Base-by-base conservation (phyloP, 2,329 filamentous ascomycete species). In the Phialophora chinensis region DNA sequence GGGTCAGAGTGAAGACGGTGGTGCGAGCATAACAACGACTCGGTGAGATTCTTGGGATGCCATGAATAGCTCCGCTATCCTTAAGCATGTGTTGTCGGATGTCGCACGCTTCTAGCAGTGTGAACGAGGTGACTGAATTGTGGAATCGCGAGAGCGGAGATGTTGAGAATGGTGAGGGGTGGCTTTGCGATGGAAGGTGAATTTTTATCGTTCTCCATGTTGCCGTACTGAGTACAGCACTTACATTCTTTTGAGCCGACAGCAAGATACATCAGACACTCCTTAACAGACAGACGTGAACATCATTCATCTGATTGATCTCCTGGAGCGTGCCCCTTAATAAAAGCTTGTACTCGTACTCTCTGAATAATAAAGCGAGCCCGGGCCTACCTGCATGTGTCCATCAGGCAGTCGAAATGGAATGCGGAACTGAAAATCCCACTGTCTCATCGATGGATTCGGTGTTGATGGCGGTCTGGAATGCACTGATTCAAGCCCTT, bases 61-160 rank as follows among this genome's bases (percentile, higher is more conserved):
- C 14, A 33, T 17, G 53, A 29, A 29, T 35, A 8, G 29, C 53
- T 55, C 49, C 29, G 53, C 29, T 44, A 61, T 38, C 49, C 29
- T 54, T 29, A 17, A 27, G 12, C 35, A 12, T 42, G 53, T 35
- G 20, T 25, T 55, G 53, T 42, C 27, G n/a, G 47, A 38, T 33
- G 44, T 42, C 27, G 58, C 58, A 60, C 35, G 20, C 59, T 53
- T 44, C 49, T 35, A 49, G 29, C 31, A 25, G 42, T 50, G 42
- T 29, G 35, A 14, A 49, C 20, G 17, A 42, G 49, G 12, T 27
- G 59, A 31, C 4, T 20, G 55, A 31, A 31, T 5, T 31, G 20
- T 25, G 55, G 20, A 31, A 23, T 8, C 20, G 55, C n/a, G 35
- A 23, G 10, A 23, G 33, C 14, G 7, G 7, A 38, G 59, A 31